Conservation (phyloP, 371 early-diverging fungal species). For the Lichtheimia hyalospora region DNA sequence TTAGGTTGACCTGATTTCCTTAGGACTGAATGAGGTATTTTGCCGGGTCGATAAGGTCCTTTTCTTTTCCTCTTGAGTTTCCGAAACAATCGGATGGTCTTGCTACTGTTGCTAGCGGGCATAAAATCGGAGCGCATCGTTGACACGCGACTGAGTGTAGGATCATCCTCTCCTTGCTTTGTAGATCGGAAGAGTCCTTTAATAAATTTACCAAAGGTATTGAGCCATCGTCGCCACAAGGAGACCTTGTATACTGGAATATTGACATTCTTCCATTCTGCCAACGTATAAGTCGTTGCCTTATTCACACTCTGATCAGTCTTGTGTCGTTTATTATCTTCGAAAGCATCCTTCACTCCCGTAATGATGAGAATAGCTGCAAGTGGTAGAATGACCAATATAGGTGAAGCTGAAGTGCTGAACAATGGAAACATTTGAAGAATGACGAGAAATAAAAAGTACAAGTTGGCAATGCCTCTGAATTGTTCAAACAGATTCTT, state of each 20-base stretch:
- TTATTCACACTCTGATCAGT: conserved; percentile 81
- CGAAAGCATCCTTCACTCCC: conserved; percentile 92
- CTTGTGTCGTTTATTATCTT: conserved; percentile 90
- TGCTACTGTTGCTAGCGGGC: background rate
- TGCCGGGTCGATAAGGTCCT: conserved; percentile 53
- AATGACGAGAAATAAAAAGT: conserved; percentile 87
- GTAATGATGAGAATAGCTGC: conserved; percentile 81
- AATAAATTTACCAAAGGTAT: conserved; percentile 7
- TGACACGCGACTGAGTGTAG: conserved; percentile 17
- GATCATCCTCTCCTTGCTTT: conserved; percentile 10
- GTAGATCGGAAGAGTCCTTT: conserved; percentile 5
- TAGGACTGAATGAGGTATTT: conserved; percentile 50
- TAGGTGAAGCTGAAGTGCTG: conserved; percentile 66
- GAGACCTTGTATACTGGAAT: conserved; percentile 41
- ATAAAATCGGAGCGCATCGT: conserved; percentile 13
- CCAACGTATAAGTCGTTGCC: conserved; percentile 50
- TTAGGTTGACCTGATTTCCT: conserved; percentile 18
- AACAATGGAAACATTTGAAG: conserved; percentile 82
- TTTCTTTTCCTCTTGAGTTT: conserved; percentile 19
- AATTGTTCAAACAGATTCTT: conserved; percentile 94
- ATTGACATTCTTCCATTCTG: conserved; percentile 61
- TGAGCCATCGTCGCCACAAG: conserved; percentile 30
- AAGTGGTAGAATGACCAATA: conserved; percentile 85
- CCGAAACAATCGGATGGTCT: conserved; percentile 7
- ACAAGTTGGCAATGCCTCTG: conserved; percentile 89